Percentiles rank a stretch among this genome's conserved stretches.
Conservation (phyloP, 2,329 filamentous ascomycete species). For the Dactylellina leptospora region DNA sequence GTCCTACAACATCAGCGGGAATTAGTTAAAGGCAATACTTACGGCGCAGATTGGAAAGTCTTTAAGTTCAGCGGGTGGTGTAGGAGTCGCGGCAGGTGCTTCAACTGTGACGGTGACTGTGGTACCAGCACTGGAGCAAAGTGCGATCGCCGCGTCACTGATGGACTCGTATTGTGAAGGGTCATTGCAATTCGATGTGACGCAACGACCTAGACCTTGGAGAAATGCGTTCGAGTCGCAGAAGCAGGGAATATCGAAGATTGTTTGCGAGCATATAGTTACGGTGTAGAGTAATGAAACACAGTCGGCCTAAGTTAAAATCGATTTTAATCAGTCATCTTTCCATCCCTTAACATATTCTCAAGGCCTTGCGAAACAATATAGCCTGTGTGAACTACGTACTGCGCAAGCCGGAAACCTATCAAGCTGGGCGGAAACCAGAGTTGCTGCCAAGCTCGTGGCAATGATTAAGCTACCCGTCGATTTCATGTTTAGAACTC, state of each 20-base stretch:
- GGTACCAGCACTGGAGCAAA: constrained; percentile 12
- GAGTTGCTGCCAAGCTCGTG: background rate
- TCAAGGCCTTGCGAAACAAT: no score
- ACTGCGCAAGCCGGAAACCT: constrained; percentile 29
- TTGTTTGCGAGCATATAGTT: no score
- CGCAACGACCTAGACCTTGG: constrained; percentile 19
- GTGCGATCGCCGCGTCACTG: constrained; percentile 13
- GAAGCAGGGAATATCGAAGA: no score
- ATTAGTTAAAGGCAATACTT: constrained; percentile 1
- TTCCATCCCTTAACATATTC: no score
- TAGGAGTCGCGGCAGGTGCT: constrained; percentile 16
- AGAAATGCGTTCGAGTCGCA: constrained; percentile 28
- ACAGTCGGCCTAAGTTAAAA: no score
- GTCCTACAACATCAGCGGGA: background rate
- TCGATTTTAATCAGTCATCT: no score
- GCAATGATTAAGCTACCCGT: background rate
- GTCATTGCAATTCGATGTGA: background rate
- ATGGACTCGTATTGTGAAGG: constrained; percentile 5
- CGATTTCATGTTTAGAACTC: constrained; percentile 12
- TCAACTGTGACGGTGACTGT: constrained; percentile 25
- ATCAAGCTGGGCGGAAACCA: constrained; percentile 29
- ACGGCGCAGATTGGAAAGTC: constrained; percentile 35
- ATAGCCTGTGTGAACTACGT: no score
- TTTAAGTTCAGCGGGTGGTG: constrained; percentile 6
- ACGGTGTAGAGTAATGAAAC: no score